Conservation (phyloP, 768 basidiomycete species). For the Rhodosporidiobolus sp. region DNA sequence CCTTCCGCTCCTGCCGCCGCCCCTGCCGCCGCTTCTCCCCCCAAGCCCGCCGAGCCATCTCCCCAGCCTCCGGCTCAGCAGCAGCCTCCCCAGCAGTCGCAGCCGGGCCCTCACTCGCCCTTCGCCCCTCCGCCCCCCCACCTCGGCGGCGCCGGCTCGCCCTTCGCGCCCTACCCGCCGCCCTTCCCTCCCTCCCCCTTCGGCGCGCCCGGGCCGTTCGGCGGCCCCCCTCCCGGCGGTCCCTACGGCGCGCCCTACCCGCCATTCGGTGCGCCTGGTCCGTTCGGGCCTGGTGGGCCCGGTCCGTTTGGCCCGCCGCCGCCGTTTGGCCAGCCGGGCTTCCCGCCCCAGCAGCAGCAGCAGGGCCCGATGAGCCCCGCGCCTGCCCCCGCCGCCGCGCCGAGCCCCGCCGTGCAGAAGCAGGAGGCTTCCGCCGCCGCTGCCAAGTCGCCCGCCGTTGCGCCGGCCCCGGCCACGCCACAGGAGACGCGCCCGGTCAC, state of each 20-base stretch:
- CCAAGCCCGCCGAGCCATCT: slow-evolving; percentile 14
- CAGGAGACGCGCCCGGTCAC: slow-evolving; percentile 26
- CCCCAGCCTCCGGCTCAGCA: slow-evolving; percentile 6
- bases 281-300: slow-evolving; percentile 5
- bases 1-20: neutral
- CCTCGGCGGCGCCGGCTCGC: slow-evolving; percentile 2
- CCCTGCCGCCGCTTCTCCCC: slow-evolving; percentile 7
- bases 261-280: slow-evolving; percentile 2
- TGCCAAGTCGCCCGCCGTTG: neutral
- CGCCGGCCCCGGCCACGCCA: slow-evolving; percentile 7
- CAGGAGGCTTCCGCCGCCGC: neutral
- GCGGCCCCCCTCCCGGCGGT: slow-evolving; percentile 15
- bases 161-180: slow-evolving; percentile 18
- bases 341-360: slow-evolving; percentile 13
- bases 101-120: slow-evolving; percentile 5
- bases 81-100: slow-evolving; percentile 13
- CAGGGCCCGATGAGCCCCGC: slow-evolving; percentile 14
- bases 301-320: neutral
- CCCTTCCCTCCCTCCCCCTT: slow-evolving; percentile 14
- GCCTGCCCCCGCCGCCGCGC: neutral
- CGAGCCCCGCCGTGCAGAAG: neutral
- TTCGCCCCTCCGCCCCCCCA: slow-evolving; percentile 13
- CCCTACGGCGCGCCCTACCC: slow-evolving; percentile 12
- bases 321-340: neutral
- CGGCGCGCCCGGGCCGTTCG: slow-evolving; percentile 15